Evolutionary conservation across 1,284 basidiomycete genomes (phyloP).

Genomic region (Bjerkandera adusta): DNA sequence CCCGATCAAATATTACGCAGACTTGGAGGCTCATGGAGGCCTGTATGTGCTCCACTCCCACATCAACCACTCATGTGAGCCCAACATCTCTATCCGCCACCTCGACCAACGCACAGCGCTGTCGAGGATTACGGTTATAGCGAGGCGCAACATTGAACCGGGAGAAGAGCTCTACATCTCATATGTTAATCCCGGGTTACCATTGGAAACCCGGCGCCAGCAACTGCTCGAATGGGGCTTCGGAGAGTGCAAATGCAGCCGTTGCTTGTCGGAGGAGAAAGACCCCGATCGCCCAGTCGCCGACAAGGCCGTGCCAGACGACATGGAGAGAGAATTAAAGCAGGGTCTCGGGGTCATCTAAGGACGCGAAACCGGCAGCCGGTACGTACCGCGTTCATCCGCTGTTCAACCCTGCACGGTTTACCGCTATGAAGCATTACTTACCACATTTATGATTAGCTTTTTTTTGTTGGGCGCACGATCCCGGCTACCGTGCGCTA

Average conservation of each 20-base stretch:
- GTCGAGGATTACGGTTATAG: conserved; percentile 71
- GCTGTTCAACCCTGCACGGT: too few relatives aligned
- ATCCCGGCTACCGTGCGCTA: too few relatives aligned
- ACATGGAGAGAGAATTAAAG: conserved; percentile 48
- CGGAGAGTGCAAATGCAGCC: conserved; percentile 63
- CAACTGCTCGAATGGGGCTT: conserved; percentile 76
- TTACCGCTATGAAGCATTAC: too few relatives aligned
- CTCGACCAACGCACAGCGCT: conserved; percentile 61
- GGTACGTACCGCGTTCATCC: too few relatives aligned
- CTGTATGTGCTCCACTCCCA: conserved; percentile 86
- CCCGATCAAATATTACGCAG: conserved; percentile 38
- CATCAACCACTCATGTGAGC: conserved; percentile 80
- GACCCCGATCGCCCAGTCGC: conserved; percentile 36
- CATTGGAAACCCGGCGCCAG: conserved; percentile 52
- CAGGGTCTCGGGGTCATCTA: conserved; percentile 45
- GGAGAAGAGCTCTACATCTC: conserved; percentile 79
- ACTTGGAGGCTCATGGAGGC: conserved; percentile 85
- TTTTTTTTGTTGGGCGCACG: too few relatives aligned
- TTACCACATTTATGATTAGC: too few relatives aligned
- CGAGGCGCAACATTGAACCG: conserved; percentile 56
- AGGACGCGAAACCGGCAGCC: too few relatives aligned
- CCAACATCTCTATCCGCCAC: conserved; percentile 76
- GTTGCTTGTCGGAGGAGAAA: conserved; percentile 53
- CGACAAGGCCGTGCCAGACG: conserved; percentile 25
- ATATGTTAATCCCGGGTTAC: conserved; percentile 70